Base-by-base conservation (phyloP, 2,329 filamentous ascomycete species). In the Trichophyton verrucosum region DNA sequence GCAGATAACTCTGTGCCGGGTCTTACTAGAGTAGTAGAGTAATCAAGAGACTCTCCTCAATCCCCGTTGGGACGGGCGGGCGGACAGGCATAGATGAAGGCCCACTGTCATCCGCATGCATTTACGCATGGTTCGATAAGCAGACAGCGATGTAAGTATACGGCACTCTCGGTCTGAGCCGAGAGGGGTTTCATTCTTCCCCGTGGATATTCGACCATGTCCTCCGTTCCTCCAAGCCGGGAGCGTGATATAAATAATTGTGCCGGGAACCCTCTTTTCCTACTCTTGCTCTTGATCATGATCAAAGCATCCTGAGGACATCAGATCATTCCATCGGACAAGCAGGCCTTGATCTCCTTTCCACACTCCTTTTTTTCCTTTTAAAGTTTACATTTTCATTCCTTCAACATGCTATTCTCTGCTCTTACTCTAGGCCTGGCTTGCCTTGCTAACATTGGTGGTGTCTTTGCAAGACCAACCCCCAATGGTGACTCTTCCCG, bases 391-490 rank as follows among this genome's bases (percentile, higher is more conserved):
- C 30, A n/a, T 57, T 57, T 24, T 11, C 30, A n/a, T 57, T 57
- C 22, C 38, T 57, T 57, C 40, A 57, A 40, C 6, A 59, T 59
- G 57, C 42, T 42, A 20, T 59, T 59, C 44, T 59, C 44, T 36
- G 42, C 40, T 44, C 42, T 59, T n/a, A n/a, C 57, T 11, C 57
- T 59, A 30, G 57, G 57, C 57, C 57, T 59, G 36, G 44, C 40
- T 38, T 59, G 40, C 57, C 40, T 59, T 20, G n/a, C 57, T 30
- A 59, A 38, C 30, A n/a, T 44, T 20, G 57, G 36, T 33, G 57
- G 17, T 13, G 57, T 59, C 24, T n/a, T 47, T 36, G 40, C 8
- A 9, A 49, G 24, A 30, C 36, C 33, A 3, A 40, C 53, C 20
- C n/a, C 36, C 24, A 30, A 57, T 40, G 38, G 55, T 2, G 15